Evolutionary conservation across 116 monocot species (phyloP).

Genomic region (Trichopus zeylanicus): DNA sequence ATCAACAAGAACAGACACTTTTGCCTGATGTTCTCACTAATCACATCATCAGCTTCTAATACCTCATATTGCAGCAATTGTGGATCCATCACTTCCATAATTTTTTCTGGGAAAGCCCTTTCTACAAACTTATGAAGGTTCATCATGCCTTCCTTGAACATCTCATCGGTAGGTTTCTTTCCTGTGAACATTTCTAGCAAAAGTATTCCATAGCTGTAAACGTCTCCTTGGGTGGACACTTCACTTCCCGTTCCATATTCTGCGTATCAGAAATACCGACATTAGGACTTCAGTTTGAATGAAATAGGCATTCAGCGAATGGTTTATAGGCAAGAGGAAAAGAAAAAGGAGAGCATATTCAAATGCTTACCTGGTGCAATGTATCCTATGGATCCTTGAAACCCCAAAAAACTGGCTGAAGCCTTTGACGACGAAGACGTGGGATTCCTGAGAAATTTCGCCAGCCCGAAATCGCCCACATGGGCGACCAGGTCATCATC

Average conservation of each 20-base stretch:
- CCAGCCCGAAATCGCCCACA: not conserved
- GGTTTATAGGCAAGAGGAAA: too few relatives aligned
- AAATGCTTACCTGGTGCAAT: not conserved
- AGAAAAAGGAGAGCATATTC: too few relatives aligned
- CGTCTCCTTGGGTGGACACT: slow-evolving; percentile 24
- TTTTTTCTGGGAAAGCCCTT: slow-evolving; percentile 6
- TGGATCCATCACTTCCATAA: slow-evolving; percentile 18
- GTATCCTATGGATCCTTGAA: not conserved
- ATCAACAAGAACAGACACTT: not conserved
- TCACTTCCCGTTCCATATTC: slow-evolving; percentile 21
- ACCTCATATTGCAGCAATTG: too few relatives aligned
- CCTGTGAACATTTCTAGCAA: slow-evolving; percentile 31
- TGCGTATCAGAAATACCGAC: too few relatives aligned
- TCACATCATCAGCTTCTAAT: too few relatives aligned
- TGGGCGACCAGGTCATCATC: not conserved
- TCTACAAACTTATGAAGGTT: slow-evolving; percentile 19
- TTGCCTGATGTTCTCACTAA: too few relatives aligned
- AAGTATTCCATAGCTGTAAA: slow-evolving; percentile 33
- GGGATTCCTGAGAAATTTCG: not conserved
- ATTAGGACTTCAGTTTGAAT: too few relatives aligned
- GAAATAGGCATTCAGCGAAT: too few relatives aligned
- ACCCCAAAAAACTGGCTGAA: not conserved
- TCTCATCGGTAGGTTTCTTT: slow-evolving; percentile 21
- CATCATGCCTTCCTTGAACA: slow-evolving; percentile 11
- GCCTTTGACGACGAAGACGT: not conserved